Percentiles rank a stretch among this genome's conserved stretches.
These are phyloP conservation scores for Nemania bipapillata DNA, from an alignment of 2,329 filamentous ascomycete species.

Conservation along the genomic window DNA sequence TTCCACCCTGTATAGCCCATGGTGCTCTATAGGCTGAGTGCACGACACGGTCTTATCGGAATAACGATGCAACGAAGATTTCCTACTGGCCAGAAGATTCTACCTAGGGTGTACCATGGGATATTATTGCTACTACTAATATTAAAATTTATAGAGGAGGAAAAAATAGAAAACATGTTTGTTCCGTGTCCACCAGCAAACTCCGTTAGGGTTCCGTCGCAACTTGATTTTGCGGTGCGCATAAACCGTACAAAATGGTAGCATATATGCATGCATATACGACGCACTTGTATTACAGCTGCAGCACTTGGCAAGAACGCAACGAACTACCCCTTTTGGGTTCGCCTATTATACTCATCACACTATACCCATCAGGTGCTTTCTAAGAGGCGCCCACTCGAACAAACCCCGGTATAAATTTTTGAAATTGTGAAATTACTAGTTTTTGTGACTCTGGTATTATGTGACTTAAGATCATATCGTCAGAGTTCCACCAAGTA, in stretches of 20 bases:
- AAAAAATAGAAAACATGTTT: neutral
- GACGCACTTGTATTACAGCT: constrained; percentile 2
- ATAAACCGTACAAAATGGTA: constrained; percentile 2
- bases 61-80: neutral
- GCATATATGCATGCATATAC: constrained; percentile 11
- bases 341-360: neutral
- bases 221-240: neutral
- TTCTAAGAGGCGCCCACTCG: neutral
- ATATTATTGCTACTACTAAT: neutral
- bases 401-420: neutral
- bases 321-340: constrained; percentile 4
- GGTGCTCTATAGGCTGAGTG: neutral
- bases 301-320: neutral
- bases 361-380: neutral
- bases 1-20: constrained; percentile 21
- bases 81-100: neutral
- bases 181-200: neutral
- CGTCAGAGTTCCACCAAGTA: neutral
- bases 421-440: neutral
- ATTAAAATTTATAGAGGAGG: neutral
- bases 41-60: neutral
- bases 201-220: neutral
- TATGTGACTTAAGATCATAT: neutral
- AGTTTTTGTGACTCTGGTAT: neutral
- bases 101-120: neutral